phyloP scores from a whole-genome alignment of 2,329 filamentous ascomycete species.

The Fusarium staphyleae region DNA sequence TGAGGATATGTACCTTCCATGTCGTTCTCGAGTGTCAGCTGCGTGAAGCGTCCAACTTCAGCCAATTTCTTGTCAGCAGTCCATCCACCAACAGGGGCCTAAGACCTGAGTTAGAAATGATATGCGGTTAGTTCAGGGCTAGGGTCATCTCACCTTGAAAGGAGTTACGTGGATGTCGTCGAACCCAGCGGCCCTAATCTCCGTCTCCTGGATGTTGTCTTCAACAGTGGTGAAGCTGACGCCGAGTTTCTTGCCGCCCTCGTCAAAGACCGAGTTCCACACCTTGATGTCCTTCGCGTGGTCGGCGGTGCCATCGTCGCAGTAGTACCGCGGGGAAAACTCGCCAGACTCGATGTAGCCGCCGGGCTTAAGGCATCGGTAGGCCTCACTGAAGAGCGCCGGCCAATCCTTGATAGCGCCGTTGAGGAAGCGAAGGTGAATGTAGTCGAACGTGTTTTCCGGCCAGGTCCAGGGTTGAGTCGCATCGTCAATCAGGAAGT shows the following conservation, averaged over 20 bases:
- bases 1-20: constrained; percentile 7
- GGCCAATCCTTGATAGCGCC: constrained; percentile 1
- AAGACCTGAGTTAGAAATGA: neutral
- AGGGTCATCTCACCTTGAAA: neutral
- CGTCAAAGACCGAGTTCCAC: constrained; percentile 9
- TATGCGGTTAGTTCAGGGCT: too few relatives aligned
- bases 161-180: neutral
- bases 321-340: constrained; percentile 7
- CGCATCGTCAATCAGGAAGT: constrained; percentile 4
- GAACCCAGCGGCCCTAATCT: constrained; percentile 1
- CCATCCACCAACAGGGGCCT: constrained; percentile 15
- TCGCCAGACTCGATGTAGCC: constrained; percentile 18
- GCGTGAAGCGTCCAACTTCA: constrained; percentile 13
- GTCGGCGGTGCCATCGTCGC: constrained; percentile 1
- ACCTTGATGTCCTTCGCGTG: neutral
- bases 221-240: neutral
- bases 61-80: constrained; percentile 6
- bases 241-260: neutral
- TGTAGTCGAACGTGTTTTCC: constrained; percentile 2
- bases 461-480: constrained; percentile 2
- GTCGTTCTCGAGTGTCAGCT: constrained; percentile 15
- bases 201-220: neutral
- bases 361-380: constrained; percentile 8
- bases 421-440: constrained; percentile 2
- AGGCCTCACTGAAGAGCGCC: constrained; percentile 2